Percentiles rank a stretch among this genome's conserved stretches.
Conservation (phyloP, 139 green algal species). For the Desmodesmus armatus region DNA sequence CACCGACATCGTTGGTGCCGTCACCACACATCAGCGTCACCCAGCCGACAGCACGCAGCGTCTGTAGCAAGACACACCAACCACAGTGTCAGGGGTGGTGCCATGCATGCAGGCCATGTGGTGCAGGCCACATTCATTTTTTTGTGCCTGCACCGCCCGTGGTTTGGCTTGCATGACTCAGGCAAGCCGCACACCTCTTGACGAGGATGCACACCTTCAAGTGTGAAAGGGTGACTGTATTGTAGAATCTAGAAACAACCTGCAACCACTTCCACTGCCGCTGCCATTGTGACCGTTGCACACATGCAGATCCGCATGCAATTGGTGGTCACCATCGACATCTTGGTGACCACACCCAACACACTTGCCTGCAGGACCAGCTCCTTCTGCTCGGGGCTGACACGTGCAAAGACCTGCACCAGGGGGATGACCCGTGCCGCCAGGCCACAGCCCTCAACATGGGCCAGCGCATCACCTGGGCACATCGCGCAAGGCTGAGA, state of each 20-base stretch:
- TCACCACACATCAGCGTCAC: constrained; percentile 97
- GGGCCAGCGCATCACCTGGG: constrained; percentile 84
- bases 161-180: background rate
- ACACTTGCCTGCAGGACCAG: constrained; percentile 81
- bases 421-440: constrained; percentile 70
- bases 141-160: background rate
- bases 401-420: constrained; percentile 89
- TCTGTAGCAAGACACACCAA: constrained; percentile 37
- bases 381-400: constrained; percentile 97
- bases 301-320: no score
- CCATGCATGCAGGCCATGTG: no score
- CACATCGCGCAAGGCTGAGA: constrained; percentile 58
- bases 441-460: constrained; percentile 68
- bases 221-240: no score
- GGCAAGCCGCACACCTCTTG: background rate
- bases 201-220: background rate
- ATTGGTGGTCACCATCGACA: no score
- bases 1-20: constrained; percentile 98
- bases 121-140: background rate
- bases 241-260: no score
- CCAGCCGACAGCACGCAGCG: constrained; percentile 73
- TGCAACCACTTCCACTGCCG: no score
- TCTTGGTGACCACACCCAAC: no score
- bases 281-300: no score
- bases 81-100: background rate